phyloP scores from a whole-genome alignment of 163 green algal species.

The Smithsoniella earleae region DNA sequence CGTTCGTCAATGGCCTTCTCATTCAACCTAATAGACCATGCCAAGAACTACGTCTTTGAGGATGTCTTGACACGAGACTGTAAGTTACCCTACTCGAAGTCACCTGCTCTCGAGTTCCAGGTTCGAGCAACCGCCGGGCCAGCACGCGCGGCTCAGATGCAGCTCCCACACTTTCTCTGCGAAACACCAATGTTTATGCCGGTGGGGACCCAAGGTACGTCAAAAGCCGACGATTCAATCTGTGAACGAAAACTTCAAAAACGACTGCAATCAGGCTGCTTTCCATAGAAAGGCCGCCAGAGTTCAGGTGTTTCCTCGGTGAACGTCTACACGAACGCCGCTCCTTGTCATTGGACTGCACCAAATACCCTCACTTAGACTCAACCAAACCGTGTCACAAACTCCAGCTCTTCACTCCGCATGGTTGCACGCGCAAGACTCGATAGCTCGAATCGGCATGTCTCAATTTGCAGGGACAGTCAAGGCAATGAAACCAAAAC shows the following conservation, averaged over 20 bases:
- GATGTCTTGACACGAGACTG: neutral
- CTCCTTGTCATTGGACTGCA: no score
- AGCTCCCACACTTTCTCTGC: constrained; percentile 71
- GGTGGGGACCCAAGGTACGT: constrained; percentile 84
- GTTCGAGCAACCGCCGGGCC: constrained; percentile 51
- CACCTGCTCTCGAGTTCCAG: constrained; percentile 45
- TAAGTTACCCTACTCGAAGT: constrained; percentile 38
- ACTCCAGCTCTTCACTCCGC: no score
- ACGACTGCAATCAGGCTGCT: neutral
- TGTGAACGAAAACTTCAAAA: no score
- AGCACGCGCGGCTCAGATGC: constrained; percentile 64
- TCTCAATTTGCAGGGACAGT: constrained; percentile 55
- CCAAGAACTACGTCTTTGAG: constrained; percentile 7
- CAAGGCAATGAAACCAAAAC: constrained; percentile 71
- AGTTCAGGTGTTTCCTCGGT: neutral
- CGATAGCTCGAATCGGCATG: no score
- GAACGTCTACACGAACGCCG: no score
- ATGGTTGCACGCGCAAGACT: no score
- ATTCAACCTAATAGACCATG: neutral
- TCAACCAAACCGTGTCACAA: no score
- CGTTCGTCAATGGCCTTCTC: neutral
- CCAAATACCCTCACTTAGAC: no score
- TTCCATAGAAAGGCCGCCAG: neutral
- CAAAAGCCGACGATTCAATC: neutral
- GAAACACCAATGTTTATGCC: constrained; percentile 98